phyloP scores from a whole-genome alignment of 192 early-diverging fungal species.

The Umbelopsis isabellina region DNA sequence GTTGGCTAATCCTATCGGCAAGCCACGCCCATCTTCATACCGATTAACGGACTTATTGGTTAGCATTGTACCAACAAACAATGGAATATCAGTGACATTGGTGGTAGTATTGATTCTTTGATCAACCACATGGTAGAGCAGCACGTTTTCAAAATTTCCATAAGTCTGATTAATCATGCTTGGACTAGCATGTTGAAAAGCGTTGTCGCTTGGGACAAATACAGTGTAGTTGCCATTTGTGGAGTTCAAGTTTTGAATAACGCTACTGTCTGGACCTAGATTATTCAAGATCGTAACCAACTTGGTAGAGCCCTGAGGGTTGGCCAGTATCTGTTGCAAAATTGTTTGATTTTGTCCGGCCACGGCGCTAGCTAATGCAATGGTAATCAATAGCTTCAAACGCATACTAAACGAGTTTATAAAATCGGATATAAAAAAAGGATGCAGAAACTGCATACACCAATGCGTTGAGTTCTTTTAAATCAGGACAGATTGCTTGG shows the following conservation, averaged over 20 bases:
- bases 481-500: too few relatives aligned
- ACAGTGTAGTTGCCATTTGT: conserved; percentile 12
- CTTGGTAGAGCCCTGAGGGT: background rate
- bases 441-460: background rate
- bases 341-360: background rate
- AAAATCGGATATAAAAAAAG: background rate
- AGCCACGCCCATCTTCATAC: background rate
- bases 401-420: background rate
- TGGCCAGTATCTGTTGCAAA: background rate
- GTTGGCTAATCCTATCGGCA: too few relatives aligned
- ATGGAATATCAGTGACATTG: background rate
- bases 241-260: conserved; percentile 7
- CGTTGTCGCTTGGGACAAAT: conserved; percentile 17
- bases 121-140: conserved; percentile 16
- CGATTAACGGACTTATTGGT: conserved; percentile 18
- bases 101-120: background rate
- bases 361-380: background rate
- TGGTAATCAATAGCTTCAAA: background rate
- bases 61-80: background rate
- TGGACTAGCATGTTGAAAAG: background rate
- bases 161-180: background rate
- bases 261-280: background rate
- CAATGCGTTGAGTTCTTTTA: background rate
- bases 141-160: conserved; percentile 1
- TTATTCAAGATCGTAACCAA: background rate